Conservation (phyloP, 345 rosid species). For the Sisymbrium altissimum region DNA sequence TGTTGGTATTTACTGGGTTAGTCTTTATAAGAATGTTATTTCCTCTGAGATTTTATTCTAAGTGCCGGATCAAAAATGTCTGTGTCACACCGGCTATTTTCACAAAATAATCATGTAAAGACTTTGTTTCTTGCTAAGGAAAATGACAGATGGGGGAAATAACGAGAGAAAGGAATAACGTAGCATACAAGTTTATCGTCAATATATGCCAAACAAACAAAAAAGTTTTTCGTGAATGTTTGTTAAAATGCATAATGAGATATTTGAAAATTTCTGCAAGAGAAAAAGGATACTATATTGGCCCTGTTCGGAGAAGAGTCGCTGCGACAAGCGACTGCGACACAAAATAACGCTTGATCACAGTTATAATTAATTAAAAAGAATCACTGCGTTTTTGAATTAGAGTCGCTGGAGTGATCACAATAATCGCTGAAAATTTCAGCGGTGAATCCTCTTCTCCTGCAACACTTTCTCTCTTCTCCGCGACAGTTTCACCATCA, state of each 20-base stretch:
- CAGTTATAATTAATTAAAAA: no score
- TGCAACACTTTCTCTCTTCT: no score
- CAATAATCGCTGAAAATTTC: no score
- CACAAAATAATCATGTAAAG: neutral
- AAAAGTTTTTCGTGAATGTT: conserved; percentile 17
- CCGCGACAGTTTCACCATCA: no score
- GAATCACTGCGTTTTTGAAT: no score
- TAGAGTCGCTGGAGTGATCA: no score
- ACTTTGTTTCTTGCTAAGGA: neutral
- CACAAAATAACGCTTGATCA: no score
- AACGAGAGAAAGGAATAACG: conserved; percentile 11
- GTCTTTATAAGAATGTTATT: neutral
- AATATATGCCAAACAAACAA: neutral
- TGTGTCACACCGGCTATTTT: neutral
- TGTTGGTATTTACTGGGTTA: neutral
- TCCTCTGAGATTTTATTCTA: neutral
- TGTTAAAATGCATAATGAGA: conserved; percentile 23
- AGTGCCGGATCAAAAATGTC: neutral
- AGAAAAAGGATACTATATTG: conserved; percentile 1
- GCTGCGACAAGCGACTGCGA: no score
- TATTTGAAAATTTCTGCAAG: conserved; percentile 1
- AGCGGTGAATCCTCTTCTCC: no score
- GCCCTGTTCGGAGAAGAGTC: no score
- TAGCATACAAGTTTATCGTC: conserved; percentile 24
- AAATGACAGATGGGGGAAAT: neutral